Evolutionary conservation across 1,284 basidiomycete species (phyloP).

Genomic region (Ganoderma sp.): DNA sequence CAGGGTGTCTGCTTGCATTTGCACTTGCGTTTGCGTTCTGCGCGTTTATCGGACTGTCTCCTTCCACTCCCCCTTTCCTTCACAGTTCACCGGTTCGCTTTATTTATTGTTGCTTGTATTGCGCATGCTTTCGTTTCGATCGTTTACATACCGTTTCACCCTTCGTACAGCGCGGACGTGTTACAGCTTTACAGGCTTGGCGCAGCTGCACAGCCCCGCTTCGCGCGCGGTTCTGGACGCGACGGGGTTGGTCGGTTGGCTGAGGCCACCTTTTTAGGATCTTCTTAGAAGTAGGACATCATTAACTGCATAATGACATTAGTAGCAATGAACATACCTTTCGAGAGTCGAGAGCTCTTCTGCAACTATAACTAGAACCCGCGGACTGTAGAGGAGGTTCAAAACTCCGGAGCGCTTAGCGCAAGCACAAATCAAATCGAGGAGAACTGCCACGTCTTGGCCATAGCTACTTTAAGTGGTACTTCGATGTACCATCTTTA

Average conservation of each 20-base stretch:
- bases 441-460: neutral
- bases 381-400: no score
- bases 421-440: neutral
- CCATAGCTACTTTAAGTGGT: neutral
- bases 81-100: constrained; percentile 20
- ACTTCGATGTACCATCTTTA: neutral
- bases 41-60: constrained; percentile 15
- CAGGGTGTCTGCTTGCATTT: constrained; percentile 11
- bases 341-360: neutral
- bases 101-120: constrained; percentile 33
- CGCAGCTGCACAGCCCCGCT: neutral
- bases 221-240: constrained; percentile 6
- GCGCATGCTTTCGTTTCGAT: constrained; percentile 23
- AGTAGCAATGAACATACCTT: constrained; percentile 4
- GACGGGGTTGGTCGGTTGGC: constrained; percentile 8
- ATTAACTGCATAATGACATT: constrained; percentile 30
- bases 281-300: constrained; percentile 29
- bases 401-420: neutral
- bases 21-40: constrained; percentile 6
- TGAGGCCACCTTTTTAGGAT: constrained; percentile 5
- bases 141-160: neutral
- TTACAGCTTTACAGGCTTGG: neutral
- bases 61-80: neutral
- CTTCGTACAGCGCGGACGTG: neutral
- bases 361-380: no score